phyloP scores from a whole-genome alignment of 2,329 filamentous ascomycete species.

The Domatiomyces catenatus region DNA sequence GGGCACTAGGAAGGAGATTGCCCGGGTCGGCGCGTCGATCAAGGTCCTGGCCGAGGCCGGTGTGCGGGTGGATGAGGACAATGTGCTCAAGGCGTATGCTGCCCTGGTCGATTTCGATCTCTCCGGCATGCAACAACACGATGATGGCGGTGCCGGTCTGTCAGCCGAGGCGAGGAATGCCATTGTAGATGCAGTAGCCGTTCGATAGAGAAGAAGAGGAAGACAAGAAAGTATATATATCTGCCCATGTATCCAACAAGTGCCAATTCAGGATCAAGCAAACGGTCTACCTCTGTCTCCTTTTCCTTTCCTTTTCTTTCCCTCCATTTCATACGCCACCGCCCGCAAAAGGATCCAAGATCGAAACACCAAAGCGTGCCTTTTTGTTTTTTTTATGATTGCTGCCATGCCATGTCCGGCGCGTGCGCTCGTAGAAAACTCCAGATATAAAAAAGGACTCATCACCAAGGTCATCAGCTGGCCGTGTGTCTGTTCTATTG shows the following conservation, averaged over 20 bases:
- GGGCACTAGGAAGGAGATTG: constrained; percentile 74
- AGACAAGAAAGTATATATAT: too few species aligned
- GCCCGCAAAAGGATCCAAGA: too few species aligned
- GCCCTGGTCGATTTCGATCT: constrained; percentile 56
- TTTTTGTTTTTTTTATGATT: too few species aligned
- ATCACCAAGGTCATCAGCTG: not conserved
- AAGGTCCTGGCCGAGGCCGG: constrained; percentile 68
- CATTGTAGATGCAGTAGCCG: constrained; percentile 15
- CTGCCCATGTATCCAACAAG: too few species aligned
- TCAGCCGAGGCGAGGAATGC: constrained; percentile 10
- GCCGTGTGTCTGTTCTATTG: not conserved
- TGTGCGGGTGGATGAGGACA: constrained; percentile 77
- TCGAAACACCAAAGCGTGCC: too few species aligned
- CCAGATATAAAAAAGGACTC: not conserved
- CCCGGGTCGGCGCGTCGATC: constrained; percentile 66
- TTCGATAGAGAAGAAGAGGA: constrained; percentile 4
- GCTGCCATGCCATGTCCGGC: too few species aligned
- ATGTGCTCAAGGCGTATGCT: constrained; percentile 66
- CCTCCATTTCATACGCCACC: too few species aligned
- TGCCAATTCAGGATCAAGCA: too few species aligned
- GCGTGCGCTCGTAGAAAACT: not conserved
- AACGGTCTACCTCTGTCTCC: too few species aligned
- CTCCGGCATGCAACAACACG: constrained; percentile 25
- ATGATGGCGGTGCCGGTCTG: constrained; percentile 10
- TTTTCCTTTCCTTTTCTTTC: too few species aligned